phyloP scores from a whole-genome alignment of 2,329 filamentous ascomycete species.

The Myriosclerotinia curreyana region DNA sequence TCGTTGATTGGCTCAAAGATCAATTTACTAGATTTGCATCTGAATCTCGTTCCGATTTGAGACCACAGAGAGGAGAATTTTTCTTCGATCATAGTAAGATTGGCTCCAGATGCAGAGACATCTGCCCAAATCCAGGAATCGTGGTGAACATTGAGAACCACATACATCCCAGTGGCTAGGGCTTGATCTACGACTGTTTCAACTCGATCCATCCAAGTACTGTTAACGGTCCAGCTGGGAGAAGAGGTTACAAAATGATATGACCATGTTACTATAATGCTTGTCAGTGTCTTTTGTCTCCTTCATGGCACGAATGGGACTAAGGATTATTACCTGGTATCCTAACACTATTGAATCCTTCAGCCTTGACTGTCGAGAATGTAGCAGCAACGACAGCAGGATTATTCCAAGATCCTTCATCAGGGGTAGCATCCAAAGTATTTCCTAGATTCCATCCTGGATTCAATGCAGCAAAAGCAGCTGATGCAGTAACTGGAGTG shows the following conservation, averaged over 20 bases:
- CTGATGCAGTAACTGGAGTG: conserved; percentile 30
- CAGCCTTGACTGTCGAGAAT: conserved; percentile 50
- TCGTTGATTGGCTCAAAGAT: conserved; percentile 61
- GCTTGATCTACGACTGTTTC: conserved; percentile 57
- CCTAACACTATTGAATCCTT: conserved; percentile 57
- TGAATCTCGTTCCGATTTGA: conserved; percentile 54
- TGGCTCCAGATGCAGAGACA: conserved; percentile 45
- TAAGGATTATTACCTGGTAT: conserved; percentile 45
- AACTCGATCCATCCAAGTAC: conserved; percentile 55
- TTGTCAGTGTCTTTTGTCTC: background rate
- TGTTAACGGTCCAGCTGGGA: conserved; percentile 53
- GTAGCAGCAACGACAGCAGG: conserved; percentile 48
- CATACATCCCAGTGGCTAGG: conserved; percentile 49
- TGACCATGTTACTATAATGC: conserved; percentile 52
- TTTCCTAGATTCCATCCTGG: conserved; percentile 62
- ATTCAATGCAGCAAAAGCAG: conserved; percentile 46
- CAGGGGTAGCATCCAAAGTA: conserved; percentile 54
- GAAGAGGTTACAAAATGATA: conserved; percentile 52
- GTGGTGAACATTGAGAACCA: conserved; percentile 58
- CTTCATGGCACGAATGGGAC: background rate
- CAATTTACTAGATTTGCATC: conserved; percentile 52
- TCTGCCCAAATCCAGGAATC: conserved; percentile 60
- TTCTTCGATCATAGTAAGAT: conserved; percentile 53
- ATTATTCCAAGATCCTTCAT: conserved; percentile 60
- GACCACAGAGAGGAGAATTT: conserved; percentile 55